phyloP scores from a whole-genome alignment of 2,329 filamentous ascomycete genomes.

The Colletotrichum magnum region DNA sequence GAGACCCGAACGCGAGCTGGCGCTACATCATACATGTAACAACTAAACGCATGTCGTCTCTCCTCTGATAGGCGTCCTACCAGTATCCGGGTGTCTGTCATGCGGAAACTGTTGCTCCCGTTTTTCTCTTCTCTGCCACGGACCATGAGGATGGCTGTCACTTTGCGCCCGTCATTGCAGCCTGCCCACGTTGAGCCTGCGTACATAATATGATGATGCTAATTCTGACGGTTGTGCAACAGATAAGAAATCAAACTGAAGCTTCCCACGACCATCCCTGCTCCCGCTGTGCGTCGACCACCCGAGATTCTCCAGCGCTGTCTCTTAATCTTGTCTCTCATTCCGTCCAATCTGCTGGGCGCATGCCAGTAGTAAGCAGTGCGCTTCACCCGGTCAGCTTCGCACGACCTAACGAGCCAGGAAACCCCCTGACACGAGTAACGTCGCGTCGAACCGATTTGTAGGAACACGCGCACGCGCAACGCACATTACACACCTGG shows the following conservation, averaged over 20 bases:
- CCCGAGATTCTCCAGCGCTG: constrained; percentile 23
- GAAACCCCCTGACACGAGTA: constrained; percentile 13
- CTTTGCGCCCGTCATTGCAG: not conserved
- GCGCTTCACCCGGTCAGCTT: not conserved
- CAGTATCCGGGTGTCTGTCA: not conserved
- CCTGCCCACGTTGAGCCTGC: not conserved
- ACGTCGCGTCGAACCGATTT: constrained; percentile 17
- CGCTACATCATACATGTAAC: no score
- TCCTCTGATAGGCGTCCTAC: no score
- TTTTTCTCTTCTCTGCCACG: not conserved
- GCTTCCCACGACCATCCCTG: constrained; percentile 28
- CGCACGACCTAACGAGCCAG: constrained; percentile 17
- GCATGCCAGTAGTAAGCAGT: constrained; percentile 18
- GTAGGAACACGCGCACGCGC: constrained; percentile 16
- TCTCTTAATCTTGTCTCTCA: not conserved
- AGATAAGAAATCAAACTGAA: constrained; percentile 23
- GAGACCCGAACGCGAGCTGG: not conserved
- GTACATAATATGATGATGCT: constrained; percentile 13
- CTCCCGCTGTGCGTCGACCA: constrained; percentile 5
- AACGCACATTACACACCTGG: not conserved
- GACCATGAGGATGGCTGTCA: not conserved
- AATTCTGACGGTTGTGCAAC: constrained; percentile 31
- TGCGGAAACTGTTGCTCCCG: not conserved
- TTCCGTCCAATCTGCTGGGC: constrained; percentile 32
- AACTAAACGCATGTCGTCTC: no score